Conservation (phyloP, 2,329 filamentous ascomycete species). For the Neofusicoccum kwambonambiense region DNA sequence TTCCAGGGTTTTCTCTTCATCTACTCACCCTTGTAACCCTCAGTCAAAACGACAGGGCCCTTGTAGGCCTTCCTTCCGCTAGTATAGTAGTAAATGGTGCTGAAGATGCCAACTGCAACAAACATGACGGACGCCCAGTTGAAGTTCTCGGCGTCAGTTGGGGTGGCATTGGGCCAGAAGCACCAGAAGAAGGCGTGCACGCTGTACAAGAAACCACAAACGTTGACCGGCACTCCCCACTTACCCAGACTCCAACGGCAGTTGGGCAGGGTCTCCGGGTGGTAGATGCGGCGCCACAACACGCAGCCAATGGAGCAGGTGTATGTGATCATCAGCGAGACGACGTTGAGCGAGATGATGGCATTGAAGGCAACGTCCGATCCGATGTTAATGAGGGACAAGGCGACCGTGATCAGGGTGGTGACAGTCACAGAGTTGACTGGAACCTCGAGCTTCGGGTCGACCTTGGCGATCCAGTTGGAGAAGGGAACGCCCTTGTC, state of each 20-base stretch:
- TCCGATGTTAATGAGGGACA: conserved; percentile 49
- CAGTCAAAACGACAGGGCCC: conserved; percentile 28
- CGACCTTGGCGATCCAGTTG: conserved; percentile 19
- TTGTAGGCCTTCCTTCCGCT: conserved; percentile 34
- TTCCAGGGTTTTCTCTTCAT: no score
- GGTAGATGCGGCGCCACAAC: conserved; percentile 14
- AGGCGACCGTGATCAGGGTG: conserved; percentile 29
- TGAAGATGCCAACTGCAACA: conserved; percentile 28
- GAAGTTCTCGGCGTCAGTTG: conserved; percentile 27
- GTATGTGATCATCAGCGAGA: conserved; percentile 19
- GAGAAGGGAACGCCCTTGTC: conserved; percentile 22
- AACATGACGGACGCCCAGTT: conserved; percentile 41
- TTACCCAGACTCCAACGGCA: conserved; percentile 18
- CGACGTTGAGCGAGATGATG: conserved; percentile 18
- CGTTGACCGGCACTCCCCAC: conserved; percentile 19
- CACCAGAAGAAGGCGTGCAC: conserved; percentile 42
- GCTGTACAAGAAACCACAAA: conserved; percentile 36
- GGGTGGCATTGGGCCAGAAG: conserved; percentile 35
- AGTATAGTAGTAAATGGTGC: conserved; percentile 30
- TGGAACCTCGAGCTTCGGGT: conserved; percentile 19
- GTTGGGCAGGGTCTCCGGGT: conserved; percentile 16
- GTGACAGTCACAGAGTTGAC: conserved; percentile 19
- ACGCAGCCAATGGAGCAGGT: conserved; percentile 18
- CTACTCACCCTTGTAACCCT: conserved; percentile 19
- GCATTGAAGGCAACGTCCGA: conserved; percentile 44